A percentile compares a stretch with the other conserved stretches of the same genome.
phyloP scores from a whole-genome alignment of 306 rosid genomes.

The Fagus sylvatica region DNA sequence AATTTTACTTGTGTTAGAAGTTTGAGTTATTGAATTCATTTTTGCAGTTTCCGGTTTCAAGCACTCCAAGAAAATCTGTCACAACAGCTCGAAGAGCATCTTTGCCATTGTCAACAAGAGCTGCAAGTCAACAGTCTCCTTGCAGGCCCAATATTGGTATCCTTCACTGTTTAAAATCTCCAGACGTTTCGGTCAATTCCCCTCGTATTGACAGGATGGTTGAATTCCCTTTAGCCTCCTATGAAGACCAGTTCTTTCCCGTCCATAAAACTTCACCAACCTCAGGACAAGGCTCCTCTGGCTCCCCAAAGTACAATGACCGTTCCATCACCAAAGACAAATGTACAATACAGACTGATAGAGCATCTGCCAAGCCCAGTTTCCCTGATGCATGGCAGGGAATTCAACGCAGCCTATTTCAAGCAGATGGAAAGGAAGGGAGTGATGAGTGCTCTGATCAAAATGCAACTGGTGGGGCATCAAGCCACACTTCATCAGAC shows the following conservation, averaged over 20 bases:
- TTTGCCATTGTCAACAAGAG: constrained; percentile 58
- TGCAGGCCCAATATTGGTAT: constrained; percentile 40
- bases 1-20: constrained; percentile 14
- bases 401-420: constrained; percentile 56
- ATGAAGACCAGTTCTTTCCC: constrained; percentile 57
- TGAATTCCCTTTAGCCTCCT: constrained; percentile 85
- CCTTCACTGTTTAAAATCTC: constrained; percentile 62
- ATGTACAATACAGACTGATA: constrained; percentile 76
- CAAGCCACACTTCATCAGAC: constrained; percentile 83
- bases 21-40: constrained; percentile 32
- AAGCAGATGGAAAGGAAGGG: constrained; percentile 44
- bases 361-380: constrained; percentile 47
- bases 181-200: constrained; percentile 87
- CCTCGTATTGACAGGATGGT: constrained; percentile 96
- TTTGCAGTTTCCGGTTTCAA: constrained; percentile 61
- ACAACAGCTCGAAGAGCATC: constrained; percentile 73
- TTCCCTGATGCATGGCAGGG: constrained; percentile 63
- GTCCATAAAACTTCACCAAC: constrained; percentile 43
- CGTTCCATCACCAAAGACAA: constrained; percentile 83
- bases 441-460: constrained; percentile 74
- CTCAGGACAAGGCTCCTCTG: constrained; percentile 56
- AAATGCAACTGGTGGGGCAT: constrained; percentile 95
- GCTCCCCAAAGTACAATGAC: constrained; percentile 48
- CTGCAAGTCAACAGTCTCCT: constrained; percentile 45
- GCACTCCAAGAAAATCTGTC: constrained; percentile 38